Evolutionary conservation across 2,329 filamentous ascomycete genomes (phyloP), one percentile per base, ranked within the genome.

Genomic region (Colletotrichum caudatum): DNA sequence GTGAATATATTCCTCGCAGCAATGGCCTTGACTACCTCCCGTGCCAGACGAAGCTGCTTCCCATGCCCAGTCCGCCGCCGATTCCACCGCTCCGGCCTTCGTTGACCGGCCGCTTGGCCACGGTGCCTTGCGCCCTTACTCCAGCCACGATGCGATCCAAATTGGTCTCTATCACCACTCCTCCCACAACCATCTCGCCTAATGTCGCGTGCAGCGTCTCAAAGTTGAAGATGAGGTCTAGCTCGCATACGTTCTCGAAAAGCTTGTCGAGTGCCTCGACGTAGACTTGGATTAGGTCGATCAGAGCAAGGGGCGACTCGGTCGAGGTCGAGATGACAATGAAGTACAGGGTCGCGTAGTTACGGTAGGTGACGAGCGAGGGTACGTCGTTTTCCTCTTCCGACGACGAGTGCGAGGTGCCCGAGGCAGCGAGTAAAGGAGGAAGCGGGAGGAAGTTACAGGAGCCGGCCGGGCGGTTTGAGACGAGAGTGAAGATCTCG

Each of bases 151-250:
- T 96, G 80, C 91, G 91, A 69, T 97, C 94, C 73, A 97, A 83
- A 77, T 92, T 94, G 41, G 95, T 98, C 84, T 98, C 95, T 33
- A 98, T 91, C 20, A 98, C 95, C 18, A 98, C 94, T 1, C 95
- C 95, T 18, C 95, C 95, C 20, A 97, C 93, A 68, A 98, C 93
- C 94, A 98, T 97, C 86, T 98, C 95, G 69, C 91, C 91, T 12
- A 98, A 85, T 20, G 94, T 91, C 11, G 95, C 93, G 84, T 99
- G 96, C 77, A 99, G 86, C 20, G 94, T 97, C 87, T 99, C 96
- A 77, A 97, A 99, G 80, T 98, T 98, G 85, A 99, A 99, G 81
- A 99, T 99, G 76, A 99, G 88, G 81, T 99, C 95, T 67, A 99
- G 86, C 85, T 99, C 96, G 87, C 96, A 99, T 12, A 99, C 96